Evolutionary conservation across 2,329 filamentous ascomycete species (phyloP).

Genomic region (Thyridium curvatum): DNA sequence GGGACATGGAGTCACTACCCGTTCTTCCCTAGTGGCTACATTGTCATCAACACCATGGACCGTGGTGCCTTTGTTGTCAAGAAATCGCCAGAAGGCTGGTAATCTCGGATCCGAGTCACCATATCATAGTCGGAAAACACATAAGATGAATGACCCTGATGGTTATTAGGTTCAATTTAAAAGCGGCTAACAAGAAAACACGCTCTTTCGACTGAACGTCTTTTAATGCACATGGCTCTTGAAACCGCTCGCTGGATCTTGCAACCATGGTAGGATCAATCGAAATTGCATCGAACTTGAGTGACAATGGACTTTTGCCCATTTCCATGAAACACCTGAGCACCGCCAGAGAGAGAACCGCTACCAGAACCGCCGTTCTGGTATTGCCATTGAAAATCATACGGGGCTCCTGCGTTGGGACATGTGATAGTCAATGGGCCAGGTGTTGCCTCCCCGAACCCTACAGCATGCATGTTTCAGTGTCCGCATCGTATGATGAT

Average conservation of each 20-base stretch:
- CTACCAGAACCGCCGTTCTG: neutral
- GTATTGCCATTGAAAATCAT: neutral
- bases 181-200: no score
- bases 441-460: neutral
- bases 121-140: no score
- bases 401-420: neutral
- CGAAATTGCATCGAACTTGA: neutral
- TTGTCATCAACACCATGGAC: constrained; percentile 44
- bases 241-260: no score
- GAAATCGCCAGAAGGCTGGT: neutral
- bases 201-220: no score
- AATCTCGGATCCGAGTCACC: no score
- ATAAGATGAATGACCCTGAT: no score
- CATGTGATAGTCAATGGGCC: neutral
- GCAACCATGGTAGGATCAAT: neutral
- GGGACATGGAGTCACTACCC: constrained; percentile 39
- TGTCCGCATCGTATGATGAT: neutral
- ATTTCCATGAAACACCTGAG: neutral
- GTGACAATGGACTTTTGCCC: neutral
- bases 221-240: no score
- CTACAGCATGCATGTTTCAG: neutral
- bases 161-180: no score
- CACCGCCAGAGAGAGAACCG: neutral
- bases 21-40: constrained; percentile 26
- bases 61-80: constrained; percentile 30